These are phyloP conservation scores for Penicillium concentricum DNA, from an alignment of 2,329 filamentous ascomycete genomes.

Conservation along the genomic window DNA sequence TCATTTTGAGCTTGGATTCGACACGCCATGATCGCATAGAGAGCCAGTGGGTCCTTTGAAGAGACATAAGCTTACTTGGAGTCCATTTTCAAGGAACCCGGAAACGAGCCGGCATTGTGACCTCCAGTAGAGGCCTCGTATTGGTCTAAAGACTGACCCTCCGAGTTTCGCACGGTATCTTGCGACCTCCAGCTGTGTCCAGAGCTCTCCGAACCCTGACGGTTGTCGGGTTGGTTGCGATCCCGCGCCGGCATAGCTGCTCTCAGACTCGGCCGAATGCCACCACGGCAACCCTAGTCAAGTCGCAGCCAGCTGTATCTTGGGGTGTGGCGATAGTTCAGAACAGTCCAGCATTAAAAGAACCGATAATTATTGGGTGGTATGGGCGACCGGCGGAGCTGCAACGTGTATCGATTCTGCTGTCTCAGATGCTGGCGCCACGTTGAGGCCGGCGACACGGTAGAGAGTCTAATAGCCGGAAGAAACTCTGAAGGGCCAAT, in stretches of 20 bases:
- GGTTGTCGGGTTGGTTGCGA: conserved; percentile 32
- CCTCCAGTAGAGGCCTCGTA: conserved; percentile 24
- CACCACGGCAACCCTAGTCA: conserved; percentile 22
- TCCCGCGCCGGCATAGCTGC: conserved; percentile 36
- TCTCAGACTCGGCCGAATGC: conserved; percentile 18
- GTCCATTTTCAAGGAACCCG: conserved; percentile 27
- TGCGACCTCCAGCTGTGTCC: conserved; percentile 41
- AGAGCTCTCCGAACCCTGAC: conserved; percentile 44
- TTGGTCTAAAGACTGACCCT: conserved; percentile 19
- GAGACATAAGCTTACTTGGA: conserved; percentile 30
- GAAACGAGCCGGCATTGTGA: conserved; percentile 29
- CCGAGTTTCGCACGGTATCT: conserved; percentile 38
- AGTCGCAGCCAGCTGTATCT: conserved; percentile 21
- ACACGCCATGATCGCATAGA: not conserved
- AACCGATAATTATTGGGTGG: conserved; percentile 1
- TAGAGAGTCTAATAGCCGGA: not conserved
- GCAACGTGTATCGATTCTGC: conserved; percentile 8
- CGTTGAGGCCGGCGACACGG: conserved; percentile 7
- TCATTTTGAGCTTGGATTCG: too few relatives aligned
- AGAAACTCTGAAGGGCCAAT: not conserved
- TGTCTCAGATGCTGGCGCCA: conserved; percentile 12
- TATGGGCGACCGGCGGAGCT: conserved; percentile 5
- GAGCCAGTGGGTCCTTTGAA: not conserved
- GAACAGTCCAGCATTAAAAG: conserved; percentile 25
- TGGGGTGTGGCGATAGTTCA: conserved; percentile 7